phyloP scores from a whole-genome alignment of 768 basidiomycete species.

The Termitomyces sp. region DNA sequence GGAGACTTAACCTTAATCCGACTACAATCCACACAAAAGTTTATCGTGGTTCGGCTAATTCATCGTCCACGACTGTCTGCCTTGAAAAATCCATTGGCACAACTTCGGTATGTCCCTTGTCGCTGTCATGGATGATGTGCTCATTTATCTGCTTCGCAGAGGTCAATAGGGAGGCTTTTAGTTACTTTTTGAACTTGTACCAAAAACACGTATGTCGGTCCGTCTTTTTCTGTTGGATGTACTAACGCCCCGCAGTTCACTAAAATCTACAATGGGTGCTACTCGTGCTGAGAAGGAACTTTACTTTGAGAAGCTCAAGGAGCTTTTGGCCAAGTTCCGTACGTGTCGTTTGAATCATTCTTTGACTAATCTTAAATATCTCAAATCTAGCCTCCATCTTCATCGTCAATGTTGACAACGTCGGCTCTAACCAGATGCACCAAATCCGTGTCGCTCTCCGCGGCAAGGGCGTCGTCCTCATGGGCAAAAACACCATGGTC shows the following conservation, averaged over 20 bases:
- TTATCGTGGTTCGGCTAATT: slow-evolving; percentile 7
- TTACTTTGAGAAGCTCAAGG: slow-evolving; percentile 93
- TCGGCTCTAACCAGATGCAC: slow-evolving; percentile 99
- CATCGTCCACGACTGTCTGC: slow-evolving; percentile 43
- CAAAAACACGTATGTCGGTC: slow-evolving; percentile 11
- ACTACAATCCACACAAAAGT: slow-evolving; percentile 33
- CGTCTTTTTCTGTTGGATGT: neutral
- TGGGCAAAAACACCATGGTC: slow-evolving; percentile 99
- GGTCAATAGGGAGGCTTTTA: slow-evolving; percentile 92
- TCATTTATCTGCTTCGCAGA: slow-evolving; percentile 21
- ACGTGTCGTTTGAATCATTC: slow-evolving; percentile 27
- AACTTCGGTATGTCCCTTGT: slow-evolving; percentile 45
- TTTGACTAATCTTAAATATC: neutral
- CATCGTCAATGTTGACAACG: slow-evolving; percentile 99
- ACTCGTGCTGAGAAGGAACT: slow-evolving; percentile 84
- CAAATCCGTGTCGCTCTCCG: slow-evolving; percentile 95
- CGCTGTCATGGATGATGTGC: neutral
- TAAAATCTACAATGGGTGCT: slow-evolving; percentile 75
- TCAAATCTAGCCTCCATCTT: slow-evolving; percentile 82
- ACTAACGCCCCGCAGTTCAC: slow-evolving; percentile 12
- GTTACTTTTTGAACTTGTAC: slow-evolving; percentile 25
- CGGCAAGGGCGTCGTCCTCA: slow-evolving; percentile 93
- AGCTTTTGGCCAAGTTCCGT: slow-evolving; percentile 89
- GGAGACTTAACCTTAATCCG: slow-evolving; percentile 29
- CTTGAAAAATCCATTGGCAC: slow-evolving; percentile 98